phyloP scores from a whole-genome alignment of 139 green algal genomes.

The Chlorella ohadii region DNA sequence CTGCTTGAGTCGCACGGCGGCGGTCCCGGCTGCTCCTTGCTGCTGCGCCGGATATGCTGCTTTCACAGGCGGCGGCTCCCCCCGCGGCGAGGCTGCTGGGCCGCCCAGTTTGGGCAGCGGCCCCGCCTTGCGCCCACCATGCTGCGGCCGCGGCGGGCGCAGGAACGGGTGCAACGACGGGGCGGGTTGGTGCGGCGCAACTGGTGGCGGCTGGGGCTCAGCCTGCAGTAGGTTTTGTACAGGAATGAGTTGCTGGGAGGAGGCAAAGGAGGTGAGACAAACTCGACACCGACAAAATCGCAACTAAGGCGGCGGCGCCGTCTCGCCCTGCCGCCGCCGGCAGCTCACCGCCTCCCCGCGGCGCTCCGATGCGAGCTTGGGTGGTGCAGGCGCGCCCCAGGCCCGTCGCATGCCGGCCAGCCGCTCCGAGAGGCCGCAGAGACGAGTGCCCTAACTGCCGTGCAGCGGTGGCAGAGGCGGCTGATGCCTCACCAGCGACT shows the following conservation, averaged over 20 bases:
- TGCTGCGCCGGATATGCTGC: neutral
- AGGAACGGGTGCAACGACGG: neutral
- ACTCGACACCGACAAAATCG: too few relatives aligned
- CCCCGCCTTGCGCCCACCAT: neutral
- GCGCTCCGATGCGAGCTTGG: neutral
- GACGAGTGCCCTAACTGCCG: too few relatives aligned
- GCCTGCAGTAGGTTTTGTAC: neutral
- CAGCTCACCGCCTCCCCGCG: neutral
- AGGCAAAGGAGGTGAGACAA: too few relatives aligned
- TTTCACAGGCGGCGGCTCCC: neutral
- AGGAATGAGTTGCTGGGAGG: too few relatives aligned
- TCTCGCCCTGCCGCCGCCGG: neutral
- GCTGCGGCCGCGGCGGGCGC: neutral
- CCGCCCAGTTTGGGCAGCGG: neutral
- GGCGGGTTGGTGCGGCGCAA: neutral
- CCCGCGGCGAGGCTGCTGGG: neutral
- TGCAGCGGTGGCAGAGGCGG: too few relatives aligned
- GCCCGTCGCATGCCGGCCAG: neutral
- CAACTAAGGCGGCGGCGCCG: neutral
- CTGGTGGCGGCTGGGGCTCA: neutral
- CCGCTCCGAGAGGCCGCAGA: neutral
- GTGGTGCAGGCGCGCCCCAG: constrained; percentile 5
- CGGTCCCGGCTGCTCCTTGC: neutral
- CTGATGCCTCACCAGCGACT: too few relatives aligned
- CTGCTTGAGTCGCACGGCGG: neutral